Conservation (phyloP, 768 basidiomycete species). For the Vishniacozyma victoriae region DNA sequence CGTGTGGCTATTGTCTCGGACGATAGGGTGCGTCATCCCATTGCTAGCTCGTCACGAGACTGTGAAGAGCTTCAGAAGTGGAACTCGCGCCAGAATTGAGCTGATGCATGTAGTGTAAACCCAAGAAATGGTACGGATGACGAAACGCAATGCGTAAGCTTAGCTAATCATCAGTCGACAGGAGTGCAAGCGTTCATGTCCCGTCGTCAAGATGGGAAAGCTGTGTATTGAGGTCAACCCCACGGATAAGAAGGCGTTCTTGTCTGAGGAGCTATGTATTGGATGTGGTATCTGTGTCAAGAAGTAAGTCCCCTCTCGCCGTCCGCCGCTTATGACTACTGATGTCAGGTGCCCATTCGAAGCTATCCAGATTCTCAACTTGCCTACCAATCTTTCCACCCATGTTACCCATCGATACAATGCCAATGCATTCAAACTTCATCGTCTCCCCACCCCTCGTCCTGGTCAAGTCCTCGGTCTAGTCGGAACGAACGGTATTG, state of each 20-base stretch:
- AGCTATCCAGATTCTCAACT: constrained; percentile 96
- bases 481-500: constrained; percentile 98
- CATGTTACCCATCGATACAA: constrained; percentile 97
- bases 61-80: constrained; percentile 49
- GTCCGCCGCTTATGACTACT: neutral
- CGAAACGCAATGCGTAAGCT: neutral
- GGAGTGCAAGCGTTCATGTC: constrained; percentile 98
- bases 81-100: constrained; percentile 36
- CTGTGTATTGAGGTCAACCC: constrained; percentile 97
- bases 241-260: constrained; percentile 94
- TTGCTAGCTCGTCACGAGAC: neutral
- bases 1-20: constrained; percentile 74
- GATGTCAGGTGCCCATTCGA: constrained; percentile 86
- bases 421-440: constrained; percentile 97
- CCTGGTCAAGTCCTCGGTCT: constrained; percentile 98
- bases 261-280: constrained; percentile 97
- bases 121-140: constrained; percentile 59
- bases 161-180: constrained; percentile 53
- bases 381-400: constrained; percentile 92
- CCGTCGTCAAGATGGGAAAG: constrained; percentile 97
- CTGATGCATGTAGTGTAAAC: constrained; percentile 60
- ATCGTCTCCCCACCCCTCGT: constrained; percentile 91
- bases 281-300: constrained; percentile 99
- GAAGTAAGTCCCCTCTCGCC: constrained; percentile 60
- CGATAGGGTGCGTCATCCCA: constrained; percentile 41